Percentiles rank a stretch among this genome's conserved stretches.
Evolutionary conservation across 352 stramenopile species (phyloP).

Genomic region (Globisporangium abappressorium): DNA sequence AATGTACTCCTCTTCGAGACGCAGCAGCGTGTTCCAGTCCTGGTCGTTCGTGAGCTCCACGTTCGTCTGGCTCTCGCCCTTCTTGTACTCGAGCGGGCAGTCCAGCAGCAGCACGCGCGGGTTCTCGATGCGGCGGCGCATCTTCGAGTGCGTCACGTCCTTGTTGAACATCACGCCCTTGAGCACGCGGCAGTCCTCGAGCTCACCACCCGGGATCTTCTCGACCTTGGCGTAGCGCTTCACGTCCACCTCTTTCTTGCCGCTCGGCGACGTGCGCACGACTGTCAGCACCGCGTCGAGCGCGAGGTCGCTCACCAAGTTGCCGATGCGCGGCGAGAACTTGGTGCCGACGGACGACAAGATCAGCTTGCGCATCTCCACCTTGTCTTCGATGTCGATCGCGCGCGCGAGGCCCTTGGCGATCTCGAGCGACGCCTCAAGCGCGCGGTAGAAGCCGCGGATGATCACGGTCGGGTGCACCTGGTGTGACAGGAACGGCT

Average conservation of each 20-base stretch:
- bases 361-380: conserved; percentile 95
- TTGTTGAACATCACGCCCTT: conserved; percentile 99
- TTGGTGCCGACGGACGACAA: conserved; percentile 98
- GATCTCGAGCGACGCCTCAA: conserved; percentile 88
- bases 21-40: conserved; percentile 97
- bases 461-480: conserved; percentile 99
- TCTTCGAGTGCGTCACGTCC: conserved; percentile 99
- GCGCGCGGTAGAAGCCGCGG: conserved; percentile 90
- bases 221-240: conserved; percentile 99
- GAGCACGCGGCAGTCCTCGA: conserved; percentile 93
- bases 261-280: conserved; percentile 76
- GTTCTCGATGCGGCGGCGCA: conserved; percentile 98
- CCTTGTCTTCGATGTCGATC: conserved; percentile 96
- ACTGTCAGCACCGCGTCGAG: conserved; percentile 97
- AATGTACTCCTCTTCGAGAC: conserved; percentile 99
- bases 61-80: conserved; percentile 97
- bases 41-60: conserved; percentile 99
- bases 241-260: conserved; percentile 96
- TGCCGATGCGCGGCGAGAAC: conserved; percentile 96
- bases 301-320: conserved; percentile 96
- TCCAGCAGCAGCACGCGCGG: conserved; percentile 98
- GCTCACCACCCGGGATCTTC: conserved; percentile 98
- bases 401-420: conserved; percentile 90
- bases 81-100: conserved; percentile 99
- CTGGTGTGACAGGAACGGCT: conserved; percentile 96